Conservation (phyloP, 495 filamentous ascomycete species). For the Podospora australis region DNA sequence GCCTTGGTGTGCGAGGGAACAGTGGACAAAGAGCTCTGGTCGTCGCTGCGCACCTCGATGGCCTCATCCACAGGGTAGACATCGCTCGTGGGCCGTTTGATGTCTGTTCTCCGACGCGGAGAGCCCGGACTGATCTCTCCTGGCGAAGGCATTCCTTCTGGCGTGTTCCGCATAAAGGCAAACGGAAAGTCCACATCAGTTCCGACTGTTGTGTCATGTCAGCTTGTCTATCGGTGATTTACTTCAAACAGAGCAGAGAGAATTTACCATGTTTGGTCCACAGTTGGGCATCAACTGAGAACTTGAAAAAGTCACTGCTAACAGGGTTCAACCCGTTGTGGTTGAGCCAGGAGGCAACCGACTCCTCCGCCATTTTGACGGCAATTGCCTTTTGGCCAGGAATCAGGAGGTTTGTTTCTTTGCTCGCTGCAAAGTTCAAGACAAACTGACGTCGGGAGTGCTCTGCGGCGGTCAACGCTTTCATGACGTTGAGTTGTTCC, state of each 20-base stretch:
- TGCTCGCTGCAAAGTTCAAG: slow-evolving; percentile 27
- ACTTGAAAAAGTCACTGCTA: slow-evolving; percentile 26
- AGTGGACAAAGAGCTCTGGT: background rate
- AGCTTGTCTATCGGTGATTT: background rate
- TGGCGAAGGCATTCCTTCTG: too few species aligned
- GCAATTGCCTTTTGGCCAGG: slow-evolving; percentile 25
- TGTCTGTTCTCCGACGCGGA: too few species aligned
- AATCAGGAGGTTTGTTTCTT: slow-evolving; percentile 23
- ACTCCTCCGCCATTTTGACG: slow-evolving; percentile 27
- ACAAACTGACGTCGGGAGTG: slow-evolving; percentile 29
- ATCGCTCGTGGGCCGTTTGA: background rate
- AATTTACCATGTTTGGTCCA: slow-evolving; percentile 21
- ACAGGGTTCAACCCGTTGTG: slow-evolving; percentile 18
- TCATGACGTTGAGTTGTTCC: slow-evolving; percentile 24
- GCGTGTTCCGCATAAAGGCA: slow-evolving; percentile 19
- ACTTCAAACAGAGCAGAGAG: background rate
- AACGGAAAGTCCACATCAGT: slow-evolving; percentile 22
- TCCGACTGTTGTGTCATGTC: slow-evolving; percentile 16
- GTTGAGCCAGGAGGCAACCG: slow-evolving; percentile 19
- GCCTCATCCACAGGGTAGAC: background rate
- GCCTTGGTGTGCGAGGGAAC: background rate
- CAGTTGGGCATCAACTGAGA: slow-evolving; percentile 21
- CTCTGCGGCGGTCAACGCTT: slow-evolving; percentile 28
- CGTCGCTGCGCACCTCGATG: background rate
- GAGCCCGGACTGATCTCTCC: too few species aligned